These are phyloP conservation scores for Septoria petroselini DNA, from an alignment of 2,329 filamentous ascomycete genomes.

Conservation along the genomic window DNA sequence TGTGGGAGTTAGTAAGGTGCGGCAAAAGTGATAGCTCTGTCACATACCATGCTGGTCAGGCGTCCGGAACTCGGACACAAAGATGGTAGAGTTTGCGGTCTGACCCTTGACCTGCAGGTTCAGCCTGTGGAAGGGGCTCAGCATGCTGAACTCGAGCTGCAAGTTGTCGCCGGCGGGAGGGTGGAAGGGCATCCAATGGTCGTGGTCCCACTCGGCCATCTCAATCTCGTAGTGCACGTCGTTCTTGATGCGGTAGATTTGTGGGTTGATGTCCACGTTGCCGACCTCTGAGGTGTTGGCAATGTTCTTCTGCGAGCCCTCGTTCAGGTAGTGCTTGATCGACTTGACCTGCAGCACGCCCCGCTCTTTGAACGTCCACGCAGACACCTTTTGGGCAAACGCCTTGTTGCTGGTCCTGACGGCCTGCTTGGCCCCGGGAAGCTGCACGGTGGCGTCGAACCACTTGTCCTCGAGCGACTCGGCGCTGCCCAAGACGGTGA, in stretches of 20 bases:
- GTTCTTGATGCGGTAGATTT: constrained; percentile 93
- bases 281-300: constrained; percentile 36
- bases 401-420: constrained; percentile 72
- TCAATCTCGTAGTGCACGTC: constrained; percentile 87
- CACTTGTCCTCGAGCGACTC: constrained; percentile 87
- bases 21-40: too few relatives aligned
- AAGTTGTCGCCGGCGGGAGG: constrained; percentile 68
- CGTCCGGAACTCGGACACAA: constrained; percentile 70
- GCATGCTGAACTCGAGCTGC: constrained; percentile 98
- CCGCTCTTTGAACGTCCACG: constrained; percentile 94
- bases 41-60: constrained; percentile 85
- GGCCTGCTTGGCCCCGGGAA: constrained; percentile 51
- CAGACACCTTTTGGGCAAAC: constrained; percentile 79
- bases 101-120: constrained; percentile 57
- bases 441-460: constrained; percentile 76
- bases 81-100: constrained; percentile 68
- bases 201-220: constrained; percentile 76
- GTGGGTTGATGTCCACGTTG: constrained; percentile 65
- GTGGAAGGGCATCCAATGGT: constrained; percentile 71
- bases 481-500: constrained; percentile 78
- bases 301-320: constrained; percentile 49
- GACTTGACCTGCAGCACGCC: constrained; percentile 82
- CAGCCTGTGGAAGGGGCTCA: constrained; percentile 93
- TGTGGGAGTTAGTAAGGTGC: not conserved
- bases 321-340: constrained; percentile 69